These are phyloP conservation scores for Candida palmyrensis DNA, from an alignment of 805 yeast species.

Conservation along the genomic window DNA sequence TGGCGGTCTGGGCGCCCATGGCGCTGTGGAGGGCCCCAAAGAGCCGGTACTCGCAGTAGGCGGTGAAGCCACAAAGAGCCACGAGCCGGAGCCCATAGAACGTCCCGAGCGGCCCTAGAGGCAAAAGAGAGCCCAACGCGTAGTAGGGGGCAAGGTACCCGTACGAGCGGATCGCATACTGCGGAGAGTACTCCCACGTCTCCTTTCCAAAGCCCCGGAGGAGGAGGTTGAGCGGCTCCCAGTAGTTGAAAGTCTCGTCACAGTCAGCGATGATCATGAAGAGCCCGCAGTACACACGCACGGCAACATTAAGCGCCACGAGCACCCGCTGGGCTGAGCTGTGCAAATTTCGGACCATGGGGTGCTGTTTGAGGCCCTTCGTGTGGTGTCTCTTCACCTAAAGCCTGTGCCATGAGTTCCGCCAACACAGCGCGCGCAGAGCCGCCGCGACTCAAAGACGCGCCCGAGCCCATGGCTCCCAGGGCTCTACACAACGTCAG, in stretches of 20 bases:
- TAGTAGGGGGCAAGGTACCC: conserved; percentile 58
- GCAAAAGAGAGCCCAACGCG: conserved; percentile 18
- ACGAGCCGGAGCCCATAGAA: conserved; percentile 53
- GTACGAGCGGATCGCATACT: conserved; percentile 83
- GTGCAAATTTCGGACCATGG: too few relatives aligned
- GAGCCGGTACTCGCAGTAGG: conserved; percentile 50
- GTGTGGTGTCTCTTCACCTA: too few relatives aligned
- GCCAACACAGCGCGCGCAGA: too few relatives aligned
- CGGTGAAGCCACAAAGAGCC: conserved; percentile 31
- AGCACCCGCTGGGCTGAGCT: conserved; percentile 3
- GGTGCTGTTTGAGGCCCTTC: too few relatives aligned
- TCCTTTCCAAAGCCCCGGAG: conserved; percentile 83
- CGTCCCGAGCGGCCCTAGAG: conserved; percentile 6
- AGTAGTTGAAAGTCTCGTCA: conserved; percentile 88
- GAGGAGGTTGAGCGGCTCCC: conserved; percentile 86
- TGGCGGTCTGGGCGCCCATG: conserved; percentile 33
- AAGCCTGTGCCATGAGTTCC: too few relatives aligned
- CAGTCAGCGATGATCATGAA: conserved; percentile 80
- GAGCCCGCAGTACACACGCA: conserved; percentile 37
- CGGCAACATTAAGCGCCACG: conserved; percentile 2
- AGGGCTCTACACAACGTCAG: too few relatives aligned
- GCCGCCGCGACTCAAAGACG: too few relatives aligned
- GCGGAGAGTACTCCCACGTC: conserved; percentile 96
- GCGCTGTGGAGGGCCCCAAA: conserved; percentile 34
- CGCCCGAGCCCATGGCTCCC: too few relatives aligned